Evolutionary conservation across 495 filamentous ascomycete genomes (phyloP).

Genomic region (Emericellopsis terricola): DNA sequence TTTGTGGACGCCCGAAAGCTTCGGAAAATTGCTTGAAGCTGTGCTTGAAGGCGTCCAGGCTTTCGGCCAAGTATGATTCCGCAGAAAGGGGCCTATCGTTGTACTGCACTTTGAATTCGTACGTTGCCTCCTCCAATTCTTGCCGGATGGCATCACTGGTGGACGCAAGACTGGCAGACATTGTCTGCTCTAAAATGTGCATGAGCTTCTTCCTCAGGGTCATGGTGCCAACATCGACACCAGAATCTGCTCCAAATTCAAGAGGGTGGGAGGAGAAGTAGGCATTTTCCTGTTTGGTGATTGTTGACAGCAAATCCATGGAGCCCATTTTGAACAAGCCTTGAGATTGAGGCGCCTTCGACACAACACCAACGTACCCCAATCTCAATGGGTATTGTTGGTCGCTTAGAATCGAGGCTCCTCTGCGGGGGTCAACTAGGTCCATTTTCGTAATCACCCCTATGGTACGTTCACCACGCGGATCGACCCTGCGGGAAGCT

Average conservation of each 20-base stretch:
- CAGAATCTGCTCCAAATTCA: slow-evolving; percentile 57
- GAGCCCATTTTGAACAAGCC: slow-evolving; percentile 73
- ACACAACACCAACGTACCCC: slow-evolving; percentile 95
- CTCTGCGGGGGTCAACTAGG: slow-evolving; percentile 71
- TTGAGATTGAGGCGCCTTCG: slow-evolving; percentile 48
- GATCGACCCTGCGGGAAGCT: slow-evolving; percentile 82
- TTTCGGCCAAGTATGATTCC: slow-evolving; percentile 90
- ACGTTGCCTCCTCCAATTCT: slow-evolving; percentile 91
- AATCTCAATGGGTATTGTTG: slow-evolving; percentile 86
- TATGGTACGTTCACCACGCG: slow-evolving; percentile 87
- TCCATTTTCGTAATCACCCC: slow-evolving; percentile 99
- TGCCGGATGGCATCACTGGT: slow-evolving; percentile 86
- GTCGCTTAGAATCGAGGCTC: slow-evolving; percentile 60
- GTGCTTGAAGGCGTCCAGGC: slow-evolving; percentile 92
- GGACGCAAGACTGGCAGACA: slow-evolving; percentile 74
- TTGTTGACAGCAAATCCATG: slow-evolving; percentile 61
- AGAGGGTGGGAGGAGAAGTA: slow-evolving; percentile 73
- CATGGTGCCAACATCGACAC: slow-evolving; percentile 60
- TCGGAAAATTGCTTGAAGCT: slow-evolving; percentile 88
- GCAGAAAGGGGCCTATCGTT: slow-evolving; percentile 90
- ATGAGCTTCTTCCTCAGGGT: slow-evolving; percentile 89
- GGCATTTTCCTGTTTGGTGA: slow-evolving; percentile 72
- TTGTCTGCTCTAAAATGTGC: slow-evolving; percentile 91
- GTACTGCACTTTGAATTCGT: slow-evolving; percentile 99
- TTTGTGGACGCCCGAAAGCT: slow-evolving; percentile 73